These are phyloP conservation scores for Furculomyces boomerangus DNA, from an alignment of 371 early-diverging fungal genomes.

Conservation along the genomic window DNA sequence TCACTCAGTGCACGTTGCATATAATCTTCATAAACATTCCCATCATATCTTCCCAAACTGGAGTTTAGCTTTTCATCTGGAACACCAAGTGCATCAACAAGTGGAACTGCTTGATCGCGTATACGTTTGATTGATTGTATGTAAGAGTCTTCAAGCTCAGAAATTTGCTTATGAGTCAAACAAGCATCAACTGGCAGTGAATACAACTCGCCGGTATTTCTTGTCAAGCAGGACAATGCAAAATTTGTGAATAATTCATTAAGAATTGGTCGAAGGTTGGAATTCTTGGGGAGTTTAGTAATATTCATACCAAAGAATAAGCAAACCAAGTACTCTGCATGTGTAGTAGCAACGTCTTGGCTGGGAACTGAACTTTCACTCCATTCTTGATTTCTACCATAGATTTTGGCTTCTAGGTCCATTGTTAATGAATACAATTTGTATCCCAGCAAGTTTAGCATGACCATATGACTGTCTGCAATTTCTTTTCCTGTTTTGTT, in stretches of 20 bases:
- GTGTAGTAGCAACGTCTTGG: constrained; percentile 39
- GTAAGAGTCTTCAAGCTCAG: constrained; percentile 18
- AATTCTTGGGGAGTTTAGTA: constrained; percentile 14
- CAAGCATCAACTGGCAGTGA: constrained; percentile 38
- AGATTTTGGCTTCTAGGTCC: constrained; percentile 31
- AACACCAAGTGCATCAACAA: constrained; percentile 60
- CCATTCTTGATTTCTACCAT: constrained; percentile 27
- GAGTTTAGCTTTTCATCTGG: constrained; percentile 60
- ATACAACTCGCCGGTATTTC: constrained; percentile 27
- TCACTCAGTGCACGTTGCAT: constrained; percentile 46
- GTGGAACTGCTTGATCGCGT: constrained; percentile 48
- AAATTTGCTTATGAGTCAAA: constrained; percentile 24
- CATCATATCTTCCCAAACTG: constrained; percentile 54
- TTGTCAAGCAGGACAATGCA: constrained; percentile 41
- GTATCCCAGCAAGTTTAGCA: constrained; percentile 44
- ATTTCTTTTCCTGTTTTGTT: neutral
- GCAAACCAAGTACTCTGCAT: constrained; percentile 38
- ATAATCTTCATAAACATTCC: constrained; percentile 53
- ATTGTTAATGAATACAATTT: constrained; percentile 27
- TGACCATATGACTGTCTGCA: constrained; percentile 27
- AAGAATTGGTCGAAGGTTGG: constrained; percentile 20
- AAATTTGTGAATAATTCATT: constrained; percentile 31
- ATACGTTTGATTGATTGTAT: constrained; percentile 31
- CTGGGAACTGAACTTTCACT: constrained; percentile 45
- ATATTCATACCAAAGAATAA: constrained; percentile 37